Evolutionary conservation across 805 yeast species (phyloP).

Genomic region (Lipomyces spencermartinsiae): DNA sequence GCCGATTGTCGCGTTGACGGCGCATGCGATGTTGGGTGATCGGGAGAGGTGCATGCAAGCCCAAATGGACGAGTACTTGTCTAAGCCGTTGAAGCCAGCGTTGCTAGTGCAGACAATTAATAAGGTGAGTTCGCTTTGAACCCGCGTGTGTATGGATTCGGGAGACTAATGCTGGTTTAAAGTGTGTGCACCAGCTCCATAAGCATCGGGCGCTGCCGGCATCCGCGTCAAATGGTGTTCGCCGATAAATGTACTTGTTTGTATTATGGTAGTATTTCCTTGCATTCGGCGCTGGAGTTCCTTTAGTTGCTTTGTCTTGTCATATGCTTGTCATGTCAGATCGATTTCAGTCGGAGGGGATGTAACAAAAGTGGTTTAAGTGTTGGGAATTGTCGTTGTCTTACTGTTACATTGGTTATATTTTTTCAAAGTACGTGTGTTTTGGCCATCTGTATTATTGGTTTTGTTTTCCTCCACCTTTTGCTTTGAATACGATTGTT

Average conservation of each 20-base stretch:
- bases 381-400: neutral
- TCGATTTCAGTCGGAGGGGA: neutral
- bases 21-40: slow-evolving; percentile 94
- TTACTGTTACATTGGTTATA: too few species aligned
- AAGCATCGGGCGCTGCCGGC: slow-evolving; percentile 13
- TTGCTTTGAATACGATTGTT: neutral
- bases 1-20: slow-evolving; percentile 88
- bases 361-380: neutral
- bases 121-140: slow-evolving; percentile 47
- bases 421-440: neutral
- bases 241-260: neutral
- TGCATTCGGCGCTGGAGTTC: slow-evolving; percentile 5
- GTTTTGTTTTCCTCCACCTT: neutral
- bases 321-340: neutral
- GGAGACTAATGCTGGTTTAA: neutral
- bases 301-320: neutral
- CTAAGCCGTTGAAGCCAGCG: slow-evolving; percentile 86
- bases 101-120: slow-evolving; percentile 82
- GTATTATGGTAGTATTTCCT: neutral
- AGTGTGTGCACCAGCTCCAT: slow-evolving; percentile 33
- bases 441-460: neutral
- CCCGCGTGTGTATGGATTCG: neutral
- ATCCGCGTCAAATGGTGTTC: neutral
- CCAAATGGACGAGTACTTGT: slow-evolving; percentile 90
- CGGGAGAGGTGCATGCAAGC: slow-evolving; percentile 84